Conservation (phyloP, 2,329 filamentous ascomycete species). For the Aspergillus udagawae region DNA sequence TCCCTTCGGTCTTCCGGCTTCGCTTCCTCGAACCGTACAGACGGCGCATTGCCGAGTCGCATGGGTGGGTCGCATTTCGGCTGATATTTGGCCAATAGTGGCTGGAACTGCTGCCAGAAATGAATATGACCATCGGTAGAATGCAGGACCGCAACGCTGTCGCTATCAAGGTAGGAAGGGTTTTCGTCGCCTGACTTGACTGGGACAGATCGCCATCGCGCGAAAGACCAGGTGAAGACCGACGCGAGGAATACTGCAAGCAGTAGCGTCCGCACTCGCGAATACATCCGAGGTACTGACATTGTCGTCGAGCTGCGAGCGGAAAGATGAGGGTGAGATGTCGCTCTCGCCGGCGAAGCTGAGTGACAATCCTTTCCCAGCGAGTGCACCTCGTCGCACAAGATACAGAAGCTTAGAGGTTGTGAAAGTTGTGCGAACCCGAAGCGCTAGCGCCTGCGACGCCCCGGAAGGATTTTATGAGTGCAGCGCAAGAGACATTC, state of each 20-base stretch:
- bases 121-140: slow-evolving; percentile 18
- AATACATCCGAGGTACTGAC: slow-evolving; percentile 12
- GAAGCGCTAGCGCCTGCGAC: not conserved
- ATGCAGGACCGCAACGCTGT: not conserved
- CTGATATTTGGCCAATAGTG: slow-evolving; percentile 26
- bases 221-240: slow-evolving; percentile 15
- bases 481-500: not conserved
- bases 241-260: slow-evolving; percentile 12
- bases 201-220: slow-evolving; percentile 5
- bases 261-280: slow-evolving; percentile 16
- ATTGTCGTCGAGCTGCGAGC: slow-evolving; percentile 1
- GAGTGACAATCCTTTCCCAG: not conserved
- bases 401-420: not conserved
- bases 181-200: not conserved
- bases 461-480: not conserved
- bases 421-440: not conserved
- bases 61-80: slow-evolving; percentile 27
- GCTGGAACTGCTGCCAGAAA: slow-evolving; percentile 35
- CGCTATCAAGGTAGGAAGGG: not conserved
- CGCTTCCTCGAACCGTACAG: slow-evolving; percentile 24
- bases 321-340: not conserved
- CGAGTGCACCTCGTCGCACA: not conserved
- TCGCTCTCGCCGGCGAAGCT: not conserved
- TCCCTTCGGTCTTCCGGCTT: slow-evolving; percentile 28
- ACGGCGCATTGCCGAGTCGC: slow-evolving; percentile 22